Evolutionary conservation across 2,329 filamentous ascomycete genomes (phyloP).

Genomic region (Beauveria medogensis): DNA sequence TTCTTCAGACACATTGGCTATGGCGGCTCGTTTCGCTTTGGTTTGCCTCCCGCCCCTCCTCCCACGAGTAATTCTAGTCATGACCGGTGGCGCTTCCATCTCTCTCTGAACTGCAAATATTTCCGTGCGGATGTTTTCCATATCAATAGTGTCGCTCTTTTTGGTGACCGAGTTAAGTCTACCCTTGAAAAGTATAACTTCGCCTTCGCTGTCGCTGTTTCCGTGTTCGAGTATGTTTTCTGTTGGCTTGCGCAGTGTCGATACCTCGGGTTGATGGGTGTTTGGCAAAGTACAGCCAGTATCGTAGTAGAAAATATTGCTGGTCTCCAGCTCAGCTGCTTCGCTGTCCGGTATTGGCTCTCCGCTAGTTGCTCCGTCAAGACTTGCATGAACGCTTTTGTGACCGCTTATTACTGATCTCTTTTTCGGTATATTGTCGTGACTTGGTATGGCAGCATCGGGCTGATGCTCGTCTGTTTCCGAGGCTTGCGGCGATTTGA

Average conservation of each 20-base stretch:
- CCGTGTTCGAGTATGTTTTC: not conserved
- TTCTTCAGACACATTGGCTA: slow-evolving; percentile 14
- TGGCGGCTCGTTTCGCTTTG: slow-evolving; percentile 6
- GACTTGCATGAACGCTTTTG: slow-evolving; percentile 16
- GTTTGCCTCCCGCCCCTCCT: slow-evolving; percentile 15
- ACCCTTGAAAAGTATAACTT: slow-evolving; percentile 62
- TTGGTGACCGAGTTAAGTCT: slow-evolving; percentile 3
- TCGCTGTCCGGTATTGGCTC: not conserved
- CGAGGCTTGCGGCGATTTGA: slow-evolving; percentile 16
- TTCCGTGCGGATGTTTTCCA: slow-evolving; percentile 25
- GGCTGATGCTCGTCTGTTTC: slow-evolving; percentile 21
- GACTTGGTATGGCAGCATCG: not conserved
- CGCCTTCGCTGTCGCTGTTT: slow-evolving; percentile 52
- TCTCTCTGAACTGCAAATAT: slow-evolving; percentile 22
- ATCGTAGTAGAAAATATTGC: slow-evolving; percentile 29
- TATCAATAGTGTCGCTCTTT: slow-evolving; percentile 13
- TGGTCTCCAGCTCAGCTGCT: not conserved
- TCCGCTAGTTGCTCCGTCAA: slow-evolving; percentile 5
- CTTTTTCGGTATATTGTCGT: not conserved
- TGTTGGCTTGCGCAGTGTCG: not conserved
- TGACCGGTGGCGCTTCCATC: not conserved
- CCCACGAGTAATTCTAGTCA: slow-evolving; percentile 14
- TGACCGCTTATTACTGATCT: slow-evolving; percentile 11
- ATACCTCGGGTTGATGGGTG: not conserved
- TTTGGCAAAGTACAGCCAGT: slow-evolving; percentile 15